These are phyloP conservation scores for Mycosphaerella arachidis DNA, from an alignment of 2,329 filamentous ascomycete species.

Conservation along the genomic window DNA sequence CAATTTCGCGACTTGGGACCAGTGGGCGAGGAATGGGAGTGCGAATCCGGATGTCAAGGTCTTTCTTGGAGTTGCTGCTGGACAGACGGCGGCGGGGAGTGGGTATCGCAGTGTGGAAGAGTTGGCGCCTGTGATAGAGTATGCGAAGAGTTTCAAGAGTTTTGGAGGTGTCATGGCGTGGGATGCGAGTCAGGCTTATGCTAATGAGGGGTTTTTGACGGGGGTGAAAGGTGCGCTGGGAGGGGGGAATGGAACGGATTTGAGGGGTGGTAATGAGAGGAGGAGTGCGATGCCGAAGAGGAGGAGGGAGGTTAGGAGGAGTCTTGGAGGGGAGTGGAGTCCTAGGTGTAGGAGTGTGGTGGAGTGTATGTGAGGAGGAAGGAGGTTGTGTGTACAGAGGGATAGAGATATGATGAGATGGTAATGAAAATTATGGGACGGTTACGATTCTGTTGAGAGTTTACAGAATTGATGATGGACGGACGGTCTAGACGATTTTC, in stretches of 20 bases:
- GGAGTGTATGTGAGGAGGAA: neutral
- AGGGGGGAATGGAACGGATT: neutral
- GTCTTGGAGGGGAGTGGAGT: neutral
- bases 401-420: too few relatives aligned
- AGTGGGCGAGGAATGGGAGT: slow-evolving; percentile 31
- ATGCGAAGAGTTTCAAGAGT: slow-evolving; percentile 28
- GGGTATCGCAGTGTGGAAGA: slow-evolving; percentile 30
- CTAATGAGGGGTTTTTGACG: slow-evolving; percentile 26
- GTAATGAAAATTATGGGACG: neutral
- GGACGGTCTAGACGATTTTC: neutral
- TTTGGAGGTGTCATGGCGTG: slow-evolving; percentile 40
- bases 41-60: slow-evolving; percentile 29
- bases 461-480: neutral
- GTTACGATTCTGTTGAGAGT: too few relatives aligned
- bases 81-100: slow-evolving; percentile 31
- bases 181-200: slow-evolving; percentile 47
- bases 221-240: slow-evolving; percentile 14
- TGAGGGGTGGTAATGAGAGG: neutral
- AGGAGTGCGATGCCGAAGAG: neutral
- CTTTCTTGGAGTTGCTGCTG: slow-evolving; percentile 33
- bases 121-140: slow-evolving; percentile 27
- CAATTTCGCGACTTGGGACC: slow-evolving; percentile 40
- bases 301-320: neutral
- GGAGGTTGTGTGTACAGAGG: neutral
- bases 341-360: neutral